A percentile compares a stretch with the other conserved stretches of the same genome.
phyloP scores from a whole-genome alignment of 208 protist genomes.

The Tritrichomonas musculus region DNA sequence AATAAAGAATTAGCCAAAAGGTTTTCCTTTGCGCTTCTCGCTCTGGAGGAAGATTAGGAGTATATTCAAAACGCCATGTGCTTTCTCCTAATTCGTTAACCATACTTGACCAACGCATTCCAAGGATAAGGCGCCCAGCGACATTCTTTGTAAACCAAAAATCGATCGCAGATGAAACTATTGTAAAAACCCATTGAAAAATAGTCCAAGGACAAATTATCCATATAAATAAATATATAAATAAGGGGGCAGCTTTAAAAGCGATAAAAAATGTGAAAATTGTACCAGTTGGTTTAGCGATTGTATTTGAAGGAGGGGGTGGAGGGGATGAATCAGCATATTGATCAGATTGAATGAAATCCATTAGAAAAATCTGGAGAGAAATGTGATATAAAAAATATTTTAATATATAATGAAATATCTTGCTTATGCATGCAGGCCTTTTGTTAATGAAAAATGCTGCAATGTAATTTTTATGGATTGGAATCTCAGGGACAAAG shows the following conservation, averaged over 20 bases:
- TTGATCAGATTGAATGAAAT: no score
- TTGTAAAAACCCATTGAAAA: not conserved
- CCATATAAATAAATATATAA: not conserved
- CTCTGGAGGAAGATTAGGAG: not conserved
- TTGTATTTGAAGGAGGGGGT: not conserved
- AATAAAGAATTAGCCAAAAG: not conserved
- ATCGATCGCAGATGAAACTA: not conserved
- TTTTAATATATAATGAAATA: slow-evolving; percentile 25
- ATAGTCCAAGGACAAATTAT: not conserved
- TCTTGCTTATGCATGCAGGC: not conserved
- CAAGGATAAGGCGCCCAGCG: not conserved
- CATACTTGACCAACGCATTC: not conserved
- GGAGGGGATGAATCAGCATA: not conserved
- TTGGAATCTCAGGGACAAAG: not conserved
- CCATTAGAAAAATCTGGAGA: no score
- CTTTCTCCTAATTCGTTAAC: slow-evolving; percentile 10
- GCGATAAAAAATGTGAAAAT: not conserved
- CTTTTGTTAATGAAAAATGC: slow-evolving; percentile 4
- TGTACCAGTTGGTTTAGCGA: not conserved
- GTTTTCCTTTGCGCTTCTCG: not conserved
- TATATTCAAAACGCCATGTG: not conserved
- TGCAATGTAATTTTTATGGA: not conserved
- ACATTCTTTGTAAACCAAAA: slow-evolving; percentile 32
- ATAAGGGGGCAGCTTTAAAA: not conserved
- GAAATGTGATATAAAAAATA: no score